Evolutionary conservation across 352 stramenopile species (phyloP), one percentile per base, ranked within the genome.

Genomic region (Globisporangium parvum): DNA sequence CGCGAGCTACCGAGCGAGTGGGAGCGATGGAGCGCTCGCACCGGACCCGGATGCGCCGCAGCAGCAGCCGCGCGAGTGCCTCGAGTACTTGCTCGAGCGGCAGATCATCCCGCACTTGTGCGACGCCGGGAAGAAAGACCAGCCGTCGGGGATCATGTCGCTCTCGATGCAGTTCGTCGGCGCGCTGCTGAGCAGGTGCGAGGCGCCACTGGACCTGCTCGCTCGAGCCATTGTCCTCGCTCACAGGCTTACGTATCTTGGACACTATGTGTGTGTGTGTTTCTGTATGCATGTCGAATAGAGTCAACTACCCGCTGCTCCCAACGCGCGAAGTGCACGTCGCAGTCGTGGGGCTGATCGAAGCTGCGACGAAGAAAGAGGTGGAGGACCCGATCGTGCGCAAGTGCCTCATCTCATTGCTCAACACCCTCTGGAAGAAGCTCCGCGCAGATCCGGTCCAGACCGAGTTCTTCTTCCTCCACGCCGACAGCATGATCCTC

Each of bases 381-480:
- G 79, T 95, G 39, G 80, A 92, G 42, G 85, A 95, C 60, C 72
- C 79, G 1, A 70, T 88, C n/a, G 81, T 91, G 18, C 80, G 82
- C 53, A 93, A 95, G 62, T 90, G 84, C 47, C 69, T 95, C 24
- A 79, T 95, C 62, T 87, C 60, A 28, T 60, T 92, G 52, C 75
- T 95, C 20, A 89, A 95, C 55, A 72, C 85, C 9, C 51, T 95
- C 14, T 95, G 85, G 85, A 91, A 92, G 62, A 95, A 95, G 46
- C 66, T 95, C 56, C 80, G 80, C 18, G 71, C 73, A 39, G 81
- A 95, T 46, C 85, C 82, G 4, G 83, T 93, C 39, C 85, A 95
- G 69, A 93, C 80, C 18, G 85, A 95, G 53, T 91, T 95, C 58
- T 95, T 95, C 60, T 93, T 95, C 48, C 60, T 88, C 17, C 75